Percentiles rank a stretch among this genome's conserved stretches.
Conservation (phyloP, 1,284 basidiomycete species). For the Phlebopus sp. region DNA sequence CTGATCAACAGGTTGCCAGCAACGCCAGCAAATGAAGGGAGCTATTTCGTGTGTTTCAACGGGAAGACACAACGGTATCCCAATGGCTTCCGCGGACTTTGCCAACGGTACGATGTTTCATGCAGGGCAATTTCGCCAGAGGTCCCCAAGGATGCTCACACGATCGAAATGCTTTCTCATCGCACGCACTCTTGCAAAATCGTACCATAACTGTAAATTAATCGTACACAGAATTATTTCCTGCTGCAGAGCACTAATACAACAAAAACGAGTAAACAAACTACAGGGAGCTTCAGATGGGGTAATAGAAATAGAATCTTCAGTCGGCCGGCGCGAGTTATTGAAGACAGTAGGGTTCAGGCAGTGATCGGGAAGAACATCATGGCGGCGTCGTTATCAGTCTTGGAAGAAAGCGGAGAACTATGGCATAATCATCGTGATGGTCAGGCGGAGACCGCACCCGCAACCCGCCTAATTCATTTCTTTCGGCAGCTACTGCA, state of each 20-base stretch:
- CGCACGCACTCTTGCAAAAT: neutral
- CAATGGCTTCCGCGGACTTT: constrained; percentile 8
- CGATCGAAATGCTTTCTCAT: neutral
- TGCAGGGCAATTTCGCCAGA: neutral
- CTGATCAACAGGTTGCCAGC: constrained; percentile 4
- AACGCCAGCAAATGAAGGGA: constrained; percentile 4
- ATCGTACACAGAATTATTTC: neutral
- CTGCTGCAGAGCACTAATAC: too few relatives aligned
- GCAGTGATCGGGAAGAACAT: neutral
- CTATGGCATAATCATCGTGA: neutral
- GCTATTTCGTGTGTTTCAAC: constrained; percentile 6
- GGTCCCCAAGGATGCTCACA: neutral
- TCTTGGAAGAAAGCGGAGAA: neutral
- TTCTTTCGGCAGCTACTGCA: constrained; percentile 8
- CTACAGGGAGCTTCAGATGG: too few relatives aligned
- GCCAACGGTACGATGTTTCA: neutral
- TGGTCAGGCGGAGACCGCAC: constrained; percentile 17
- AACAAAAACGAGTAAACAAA: too few relatives aligned
- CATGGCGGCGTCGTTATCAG: neutral
- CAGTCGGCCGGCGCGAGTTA: too few relatives aligned
- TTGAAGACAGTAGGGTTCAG: too few relatives aligned
- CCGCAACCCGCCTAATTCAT: constrained; percentile 20
- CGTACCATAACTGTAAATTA: neutral
- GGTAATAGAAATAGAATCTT: too few relatives aligned
- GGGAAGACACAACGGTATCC: neutral